Evolutionary conservation across 2,329 filamentous ascomycete species (phyloP).

Genomic region (Colletotrichum horii): DNA sequence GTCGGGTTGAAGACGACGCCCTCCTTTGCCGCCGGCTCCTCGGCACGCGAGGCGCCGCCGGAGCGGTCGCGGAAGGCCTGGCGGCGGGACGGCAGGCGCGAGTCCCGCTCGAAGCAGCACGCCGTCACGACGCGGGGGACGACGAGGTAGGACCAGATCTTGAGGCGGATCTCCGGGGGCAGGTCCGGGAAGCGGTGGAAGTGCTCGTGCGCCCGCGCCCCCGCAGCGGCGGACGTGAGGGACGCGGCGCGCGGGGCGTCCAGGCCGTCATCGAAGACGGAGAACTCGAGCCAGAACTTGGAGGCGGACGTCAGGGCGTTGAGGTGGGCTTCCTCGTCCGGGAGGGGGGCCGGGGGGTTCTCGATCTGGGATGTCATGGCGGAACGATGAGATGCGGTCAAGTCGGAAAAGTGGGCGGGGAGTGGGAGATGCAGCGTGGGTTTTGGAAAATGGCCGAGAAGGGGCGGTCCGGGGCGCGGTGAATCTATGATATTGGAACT

Average conservation of each 20-base stretch:
- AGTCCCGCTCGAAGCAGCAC: constrained; percentile 43
- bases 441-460: neutral
- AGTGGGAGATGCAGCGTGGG: neutral
- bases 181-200: constrained; percentile 45
- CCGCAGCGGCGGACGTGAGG: neutral
- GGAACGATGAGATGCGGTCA: neutral
- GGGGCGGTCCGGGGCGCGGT: neutral
- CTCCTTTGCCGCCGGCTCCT: constrained; percentile 1
- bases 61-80: neutral
- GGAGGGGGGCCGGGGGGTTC: neutral
- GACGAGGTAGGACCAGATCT: constrained; percentile 51
- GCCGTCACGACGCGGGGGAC: constrained; percentile 49
- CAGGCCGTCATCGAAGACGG: constrained; percentile 47
- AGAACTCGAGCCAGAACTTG: constrained; percentile 52
- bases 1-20: constrained; percentile 27
- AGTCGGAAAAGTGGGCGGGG: neutral
- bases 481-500: neutral
- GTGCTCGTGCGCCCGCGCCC: constrained; percentile 35
- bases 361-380: neutral
- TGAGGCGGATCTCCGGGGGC: constrained; percentile 52
- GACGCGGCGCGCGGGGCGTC: constrained; percentile 21
- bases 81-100: constrained; percentile 30
- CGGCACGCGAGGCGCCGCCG: constrained; percentile 17
- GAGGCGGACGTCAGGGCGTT: constrained; percentile 23
- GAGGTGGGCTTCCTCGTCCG: constrained; percentile 4